Conservation (phyloP, 2,329 filamentous ascomycete genomes). For the Cryphonectria nitschkei region DNA sequence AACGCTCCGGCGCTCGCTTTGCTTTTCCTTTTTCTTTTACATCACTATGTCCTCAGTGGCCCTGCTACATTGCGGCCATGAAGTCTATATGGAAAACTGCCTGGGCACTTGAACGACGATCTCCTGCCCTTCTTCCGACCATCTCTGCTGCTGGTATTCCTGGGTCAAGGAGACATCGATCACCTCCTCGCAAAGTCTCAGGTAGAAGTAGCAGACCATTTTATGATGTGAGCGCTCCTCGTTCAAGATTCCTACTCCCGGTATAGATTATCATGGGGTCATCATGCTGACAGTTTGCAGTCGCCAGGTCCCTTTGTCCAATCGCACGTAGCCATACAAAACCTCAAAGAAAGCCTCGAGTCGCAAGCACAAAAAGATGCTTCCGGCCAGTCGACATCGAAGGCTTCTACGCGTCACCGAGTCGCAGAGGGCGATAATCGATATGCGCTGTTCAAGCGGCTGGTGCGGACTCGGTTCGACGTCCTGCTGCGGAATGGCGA, state of each 20-base stretch:
- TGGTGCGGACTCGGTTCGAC: constrained; percentile 41
- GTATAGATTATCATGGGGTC: background rate
- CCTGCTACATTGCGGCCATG: constrained; percentile 18
- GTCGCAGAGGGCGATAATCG: background rate
- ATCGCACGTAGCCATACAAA: constrained; percentile 31
- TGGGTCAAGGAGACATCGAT: background rate
- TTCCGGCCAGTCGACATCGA: background rate
- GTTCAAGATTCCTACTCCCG: background rate
- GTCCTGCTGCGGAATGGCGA: constrained; percentile 39
- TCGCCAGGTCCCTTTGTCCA: background rate
- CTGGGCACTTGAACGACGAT: constrained; percentile 27
- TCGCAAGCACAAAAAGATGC: constrained; percentile 16
- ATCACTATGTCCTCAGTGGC: constrained; percentile 25
- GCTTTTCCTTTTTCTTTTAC: background rate
- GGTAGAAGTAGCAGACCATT: background rate
- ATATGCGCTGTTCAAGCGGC: constrained; percentile 33
- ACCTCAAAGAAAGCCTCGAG: constrained; percentile 21
- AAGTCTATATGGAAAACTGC: constrained; percentile 27
- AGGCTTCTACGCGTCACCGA: too few species aligned
- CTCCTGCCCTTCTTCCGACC: constrained; percentile 17
- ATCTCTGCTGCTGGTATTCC: constrained; percentile 11
- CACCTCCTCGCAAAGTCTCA: background rate
- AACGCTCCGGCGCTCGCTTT: background rate
- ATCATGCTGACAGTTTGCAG: constrained; percentile 17
- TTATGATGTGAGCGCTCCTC: background rate